Evolutionary conservation across 2,329 filamentous ascomycete species (phyloP).

Genomic region (Incumbomyces lentus): DNA sequence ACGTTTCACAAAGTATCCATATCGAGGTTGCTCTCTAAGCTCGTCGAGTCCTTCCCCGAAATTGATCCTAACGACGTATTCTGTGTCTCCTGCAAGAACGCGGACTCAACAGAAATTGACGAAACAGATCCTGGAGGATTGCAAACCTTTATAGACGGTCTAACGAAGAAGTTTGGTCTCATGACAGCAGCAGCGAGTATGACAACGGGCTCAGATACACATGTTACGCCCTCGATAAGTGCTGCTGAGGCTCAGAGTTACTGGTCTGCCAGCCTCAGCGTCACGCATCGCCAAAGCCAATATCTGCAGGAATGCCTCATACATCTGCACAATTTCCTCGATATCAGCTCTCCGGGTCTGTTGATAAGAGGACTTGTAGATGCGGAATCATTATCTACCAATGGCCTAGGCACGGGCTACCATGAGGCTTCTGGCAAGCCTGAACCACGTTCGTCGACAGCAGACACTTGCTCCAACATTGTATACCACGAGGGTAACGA

Average conservation of each 20-base stretch:
- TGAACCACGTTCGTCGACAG: neutral
- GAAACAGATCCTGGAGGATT: conserved; percentile 48
- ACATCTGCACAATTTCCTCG: conserved; percentile 64
- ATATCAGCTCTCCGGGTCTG: conserved; percentile 5
- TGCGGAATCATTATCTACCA: neutral
- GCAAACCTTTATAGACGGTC: conserved; percentile 53
- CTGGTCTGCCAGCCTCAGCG: conserved; percentile 75
- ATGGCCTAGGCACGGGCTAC: conserved; percentile 6
- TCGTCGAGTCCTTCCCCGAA: conserved; percentile 33
- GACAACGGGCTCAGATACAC: neutral
- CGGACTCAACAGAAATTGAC: conserved; percentile 24
- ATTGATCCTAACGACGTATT: conserved; percentile 41
- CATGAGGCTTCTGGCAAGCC: neutral
- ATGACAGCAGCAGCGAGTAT: conserved; percentile 51
- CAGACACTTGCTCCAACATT: neutral
- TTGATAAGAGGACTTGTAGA: conserved; percentile 34
- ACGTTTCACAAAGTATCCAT: conserved; percentile 10
- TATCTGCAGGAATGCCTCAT: conserved; percentile 63
- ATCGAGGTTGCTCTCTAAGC: conserved; percentile 25
- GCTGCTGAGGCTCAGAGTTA: conserved; percentile 24
- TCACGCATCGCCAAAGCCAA: conserved; percentile 79
- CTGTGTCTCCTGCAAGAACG: conserved; percentile 63
- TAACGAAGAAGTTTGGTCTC: conserved; percentile 56
- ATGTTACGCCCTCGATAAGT: conserved; percentile 22
- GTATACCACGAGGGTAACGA: conserved; percentile 16